phyloP scores from a whole-genome alignment of 257 asterid species.

The Solanum commersonii region DNA sequence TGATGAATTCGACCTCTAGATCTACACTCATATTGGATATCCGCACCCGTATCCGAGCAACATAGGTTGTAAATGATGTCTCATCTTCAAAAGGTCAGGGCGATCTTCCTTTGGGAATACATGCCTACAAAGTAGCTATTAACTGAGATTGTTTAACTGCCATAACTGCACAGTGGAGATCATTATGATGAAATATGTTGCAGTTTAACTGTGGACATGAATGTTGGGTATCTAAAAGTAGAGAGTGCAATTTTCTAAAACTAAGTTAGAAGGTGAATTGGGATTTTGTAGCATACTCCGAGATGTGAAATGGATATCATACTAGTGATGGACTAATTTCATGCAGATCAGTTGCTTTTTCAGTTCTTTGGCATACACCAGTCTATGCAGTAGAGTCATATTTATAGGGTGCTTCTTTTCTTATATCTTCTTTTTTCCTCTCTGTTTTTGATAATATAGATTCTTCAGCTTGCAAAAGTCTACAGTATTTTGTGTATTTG shows the following conservation, averaged over 20 bases:
- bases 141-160: not conserved
- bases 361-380: not conserved
- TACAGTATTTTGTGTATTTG: not conserved
- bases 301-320: not conserved
- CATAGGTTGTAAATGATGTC: not conserved
- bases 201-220: not conserved
- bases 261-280: not conserved
- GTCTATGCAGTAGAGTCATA: not conserved
- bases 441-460: not conserved
- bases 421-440: not conserved
- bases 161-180: not conserved
- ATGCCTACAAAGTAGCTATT: not conserved
- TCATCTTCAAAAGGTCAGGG: not conserved
- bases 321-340: not conserved
- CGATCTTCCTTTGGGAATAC: not conserved
- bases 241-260: not conserved
- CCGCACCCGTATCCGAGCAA: not conserved
- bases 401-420: not conserved
- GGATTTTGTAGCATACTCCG: not conserved
- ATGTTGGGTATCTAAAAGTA: not conserved
- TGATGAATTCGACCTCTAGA: not conserved
- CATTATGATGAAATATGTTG: not conserved
- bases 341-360: not conserved
- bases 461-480: not conserved
- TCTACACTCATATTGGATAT: not conserved